Percentiles rank a stretch among this genome's conserved stretches.
phyloP scores from a whole-genome alignment of 306 rosid genomes.

The Fagus crenata region DNA sequence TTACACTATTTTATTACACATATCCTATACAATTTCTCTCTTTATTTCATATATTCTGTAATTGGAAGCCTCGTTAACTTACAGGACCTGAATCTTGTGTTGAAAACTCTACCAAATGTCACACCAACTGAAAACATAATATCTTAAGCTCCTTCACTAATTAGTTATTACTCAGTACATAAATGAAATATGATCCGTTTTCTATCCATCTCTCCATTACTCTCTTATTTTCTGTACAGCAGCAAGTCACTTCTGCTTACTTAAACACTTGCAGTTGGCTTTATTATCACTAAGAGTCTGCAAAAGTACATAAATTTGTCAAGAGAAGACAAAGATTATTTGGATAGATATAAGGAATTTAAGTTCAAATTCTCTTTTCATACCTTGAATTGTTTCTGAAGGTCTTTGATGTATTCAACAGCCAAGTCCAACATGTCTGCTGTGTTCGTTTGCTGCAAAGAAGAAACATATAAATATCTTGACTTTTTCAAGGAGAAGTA shows the following conservation, averaged over 20 bases:
- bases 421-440: constrained; percentile 99
- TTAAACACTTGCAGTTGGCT: constrained; percentile 73
- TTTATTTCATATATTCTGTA: constrained; percentile 29
- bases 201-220: constrained; percentile 31
- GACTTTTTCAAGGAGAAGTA: constrained; percentile 13
- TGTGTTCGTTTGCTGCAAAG: constrained; percentile 88
- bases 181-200: constrained; percentile 16
- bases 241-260: constrained; percentile 46
- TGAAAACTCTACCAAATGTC: constrained; percentile 25
- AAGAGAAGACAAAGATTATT: not conserved
- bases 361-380: constrained; percentile 4
- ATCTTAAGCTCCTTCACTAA: constrained; percentile 26
- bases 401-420: constrained; percentile 84
- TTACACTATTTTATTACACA: constrained; percentile 24
- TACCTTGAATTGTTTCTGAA: constrained; percentile 89
- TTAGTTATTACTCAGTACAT: constrained; percentile 32
- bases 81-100: constrained; percentile 28
- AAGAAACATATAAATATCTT: constrained; percentile 21
- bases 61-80: constrained; percentile 30
- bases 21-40: constrained; percentile 38
- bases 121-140: constrained; percentile 16
- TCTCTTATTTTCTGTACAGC: constrained; percentile 36
- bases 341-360: constrained; percentile 2
- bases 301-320: constrained; percentile 15
- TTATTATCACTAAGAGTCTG: constrained; percentile 70